Base-by-base conservation (phyloP, 2,329 filamentous ascomycete genomes). In the Scopulariopsis brevicaulis region DNA sequence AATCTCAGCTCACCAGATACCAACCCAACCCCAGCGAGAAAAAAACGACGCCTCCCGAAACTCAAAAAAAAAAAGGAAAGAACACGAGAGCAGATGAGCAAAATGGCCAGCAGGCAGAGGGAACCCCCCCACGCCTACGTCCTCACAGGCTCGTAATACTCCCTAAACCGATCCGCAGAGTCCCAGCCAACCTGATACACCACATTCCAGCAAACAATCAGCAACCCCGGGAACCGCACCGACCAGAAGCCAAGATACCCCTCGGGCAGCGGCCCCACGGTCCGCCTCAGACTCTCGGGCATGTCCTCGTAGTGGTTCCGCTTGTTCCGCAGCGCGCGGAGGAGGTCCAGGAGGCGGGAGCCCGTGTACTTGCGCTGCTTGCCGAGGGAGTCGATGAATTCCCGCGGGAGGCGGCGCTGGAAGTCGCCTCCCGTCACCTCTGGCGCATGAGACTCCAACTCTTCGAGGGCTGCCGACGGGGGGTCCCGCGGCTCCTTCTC, bases 241-340 rank as follows among this genome's bases (percentile, higher is more conserved):
- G 87, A 88, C 89, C 91, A 96, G 67, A 95, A 96, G 12, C 77
- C 78, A 52, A 96, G 74, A 67, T 96, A 96, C 0, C 89, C 90
- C 15, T 90, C 85, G 0, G 90, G 87, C 60, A 93, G 68, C 10
- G 84, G 73, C 0, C 90, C 91, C 0, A 96, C 89, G 34, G 71
- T 69, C 60, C 75, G 75, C 65, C 81, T 93, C 62, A 96, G 80
- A 54, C 83, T 74, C 15, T 92, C 88, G 7, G 89, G 81, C 89
- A 99, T 93, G 69, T 99, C 94, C 67, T 96, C 92, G 69, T 96
- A 99, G 68, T 99, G 94, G 63, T 97, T 96, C 65, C 89, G 89
- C 81, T 99, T 99, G 73, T 99, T 99, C 25, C 94, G 80, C 58
- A 99, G 75, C 1, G 93, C 94, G 1, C 94, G 82, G 22, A 99